Percentiles rank a stretch among this genome's conserved stretches.
Conservation (phyloP, 768 basidiomycete genomes). For the Termitomyces sp. region DNA sequence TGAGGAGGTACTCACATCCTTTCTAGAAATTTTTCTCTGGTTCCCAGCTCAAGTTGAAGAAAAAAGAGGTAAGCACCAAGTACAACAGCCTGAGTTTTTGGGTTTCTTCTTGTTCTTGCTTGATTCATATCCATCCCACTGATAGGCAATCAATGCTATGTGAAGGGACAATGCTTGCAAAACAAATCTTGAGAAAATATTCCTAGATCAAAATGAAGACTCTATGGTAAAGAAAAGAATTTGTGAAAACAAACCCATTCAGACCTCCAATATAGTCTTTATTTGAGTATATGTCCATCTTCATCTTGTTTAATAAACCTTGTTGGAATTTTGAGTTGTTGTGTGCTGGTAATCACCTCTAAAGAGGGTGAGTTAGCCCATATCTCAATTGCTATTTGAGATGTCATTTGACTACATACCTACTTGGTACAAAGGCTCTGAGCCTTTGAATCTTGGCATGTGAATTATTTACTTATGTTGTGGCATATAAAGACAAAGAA, state of each 20-base stretch:
- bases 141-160: background rate
- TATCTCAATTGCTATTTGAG: background rate
- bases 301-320: background rate
- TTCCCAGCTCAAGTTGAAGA: slow-evolving; percentile 64
- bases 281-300: background rate
- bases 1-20: slow-evolving; percentile 50
- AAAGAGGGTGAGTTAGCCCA: background rate
- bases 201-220: background rate
- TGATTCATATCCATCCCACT: background rate
- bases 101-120: background rate
- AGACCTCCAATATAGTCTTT: background rate
- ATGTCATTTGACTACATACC: background rate
- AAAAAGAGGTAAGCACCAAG: background rate
- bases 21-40: slow-evolving; percentile 47
- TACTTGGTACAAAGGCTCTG: background rate
- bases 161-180: background rate
- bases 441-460: background rate
- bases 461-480: background rate
- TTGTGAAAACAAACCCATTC: background rate
- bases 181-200: background rate
- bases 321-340: background rate
- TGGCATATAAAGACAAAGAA: background rate
- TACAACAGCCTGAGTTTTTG: background rate
- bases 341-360: background rate
- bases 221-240: background rate